Evolutionary conservation across 345 rosid species (phyloP), one percentile per base, ranked within the genome.

Genomic region (Ceriops tagal): DNA sequence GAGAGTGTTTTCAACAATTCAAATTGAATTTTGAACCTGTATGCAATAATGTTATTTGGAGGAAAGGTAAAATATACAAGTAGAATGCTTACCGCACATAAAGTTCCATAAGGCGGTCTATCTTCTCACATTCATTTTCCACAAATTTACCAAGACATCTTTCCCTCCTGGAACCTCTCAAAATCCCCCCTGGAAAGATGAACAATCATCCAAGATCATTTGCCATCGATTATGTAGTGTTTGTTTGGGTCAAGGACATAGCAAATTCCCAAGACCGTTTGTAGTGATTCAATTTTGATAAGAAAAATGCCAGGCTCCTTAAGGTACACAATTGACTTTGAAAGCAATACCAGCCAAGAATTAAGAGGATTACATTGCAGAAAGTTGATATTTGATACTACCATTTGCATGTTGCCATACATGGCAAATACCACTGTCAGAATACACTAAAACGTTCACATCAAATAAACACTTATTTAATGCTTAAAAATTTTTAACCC

Each of bases 81-180:
- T 1, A 6, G 70, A 19, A 27, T 39, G 39, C 24, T 51, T 79
- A 95, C 97, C 99, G 90, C 58, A 85, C 72, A 72, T 86, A 95
- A 53, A 92, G 87, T 74, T 95, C 99, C 92, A 95, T 87, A 57
- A 95, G 93, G 47, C 96, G 92, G 77, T 91, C 99, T 74, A 95
- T 95, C 88, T 95, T 95, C 86, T 95, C 99, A 75, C 75, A 92
- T 69, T 95, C 99, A 67, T 79, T 95, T 81, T 95, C 99, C 56
- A 95, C 93, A 66, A 92, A 95, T 73, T 95, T 95, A 79, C 96
- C 84, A 61, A 95, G 78, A 78, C 92, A 73, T 69, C 99, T 88
- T 47, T 92, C 97, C 82, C 96, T 92, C 77, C 96, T 86, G 46
- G 96, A 81, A 53, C 97, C 99, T 83, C 99, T 85, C 66, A 85